Conservation (phyloP, 2,329 filamentous ascomycete species). For the Zasmidium cellare region DNA sequence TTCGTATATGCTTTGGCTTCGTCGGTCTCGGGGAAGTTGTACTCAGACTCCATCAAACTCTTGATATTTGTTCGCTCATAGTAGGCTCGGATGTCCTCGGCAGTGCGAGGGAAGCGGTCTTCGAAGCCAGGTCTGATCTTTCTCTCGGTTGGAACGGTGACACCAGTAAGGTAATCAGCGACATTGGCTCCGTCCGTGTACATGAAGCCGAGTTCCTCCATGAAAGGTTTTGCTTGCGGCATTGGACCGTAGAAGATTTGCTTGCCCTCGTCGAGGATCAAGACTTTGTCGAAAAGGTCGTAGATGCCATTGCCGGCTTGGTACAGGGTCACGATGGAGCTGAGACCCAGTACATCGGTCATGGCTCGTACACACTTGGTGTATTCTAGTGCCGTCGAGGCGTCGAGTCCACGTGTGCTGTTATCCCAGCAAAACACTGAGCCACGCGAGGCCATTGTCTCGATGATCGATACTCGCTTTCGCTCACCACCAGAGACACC, state of each 20-base stretch:
- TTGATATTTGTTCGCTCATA: constrained; percentile 58
- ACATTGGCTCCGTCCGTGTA: constrained; percentile 64
- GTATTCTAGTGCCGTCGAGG: constrained; percentile 58
- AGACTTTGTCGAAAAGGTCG: constrained; percentile 68
- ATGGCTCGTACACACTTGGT: constrained; percentile 61
- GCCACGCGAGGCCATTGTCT: constrained; percentile 59
- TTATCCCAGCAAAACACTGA: constrained; percentile 69
- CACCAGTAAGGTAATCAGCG: constrained; percentile 65
- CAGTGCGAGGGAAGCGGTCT: constrained; percentile 45
- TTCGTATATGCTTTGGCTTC: constrained; percentile 52
- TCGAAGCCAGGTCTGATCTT: constrained; percentile 46
- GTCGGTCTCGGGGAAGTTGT: constrained; percentile 56
- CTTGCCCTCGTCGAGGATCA: constrained; percentile 66
- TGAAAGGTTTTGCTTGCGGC: constrained; percentile 61
- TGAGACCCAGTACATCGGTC: constrained; percentile 62
- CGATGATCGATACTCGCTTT: constrained; percentile 69
- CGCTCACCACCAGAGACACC: constrained; percentile 69
- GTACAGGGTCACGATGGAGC: constrained; percentile 66
- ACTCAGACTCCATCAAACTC: constrained; percentile 54
- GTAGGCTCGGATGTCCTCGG: constrained; percentile 44
- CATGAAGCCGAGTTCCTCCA: constrained; percentile 65
- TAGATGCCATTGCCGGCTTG: constrained; percentile 72
- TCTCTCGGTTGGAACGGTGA: constrained; percentile 58
- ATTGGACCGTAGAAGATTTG: constrained; percentile 65
- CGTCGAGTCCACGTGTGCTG: constrained; percentile 65